Percentiles rank a stretch among this genome's conserved stretches.
Conservation (phyloP, 257 asterid genomes). For the Eucommia ulmoides region DNA sequence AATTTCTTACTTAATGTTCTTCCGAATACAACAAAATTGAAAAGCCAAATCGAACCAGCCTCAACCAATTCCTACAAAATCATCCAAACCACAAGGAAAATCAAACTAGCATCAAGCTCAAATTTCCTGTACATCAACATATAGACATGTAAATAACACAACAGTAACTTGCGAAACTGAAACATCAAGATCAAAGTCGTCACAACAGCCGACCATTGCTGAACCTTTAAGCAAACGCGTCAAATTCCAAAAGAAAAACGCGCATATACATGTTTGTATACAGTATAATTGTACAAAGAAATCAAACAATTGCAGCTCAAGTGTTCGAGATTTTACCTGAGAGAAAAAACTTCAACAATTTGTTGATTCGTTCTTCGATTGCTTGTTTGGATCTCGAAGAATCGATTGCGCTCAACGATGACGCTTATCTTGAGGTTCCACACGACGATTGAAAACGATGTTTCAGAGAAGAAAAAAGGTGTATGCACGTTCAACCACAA, state of each 20-base stretch:
- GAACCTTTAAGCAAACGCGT: conserved; percentile 53
- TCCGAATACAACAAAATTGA: background rate
- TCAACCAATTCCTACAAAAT: background rate
- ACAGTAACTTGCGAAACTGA: conserved; percentile 8
- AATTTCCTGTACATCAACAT: conserved; percentile 1
- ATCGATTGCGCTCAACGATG: too few species aligned
- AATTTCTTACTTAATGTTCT: background rate
- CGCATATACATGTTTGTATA: conserved; percentile 5
- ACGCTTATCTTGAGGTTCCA: too few species aligned
- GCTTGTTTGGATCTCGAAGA: too few species aligned
- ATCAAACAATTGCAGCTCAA: conserved; percentile 1
- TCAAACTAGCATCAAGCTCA: conserved; percentile 13
- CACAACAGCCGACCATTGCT: conserved; percentile 23
- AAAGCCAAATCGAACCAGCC: background rate
- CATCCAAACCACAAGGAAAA: background rate
- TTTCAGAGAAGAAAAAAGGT: too few species aligned
- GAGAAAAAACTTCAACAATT: background rate
- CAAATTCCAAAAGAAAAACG: conserved; percentile 13
- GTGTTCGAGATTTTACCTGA: conserved; percentile 4
- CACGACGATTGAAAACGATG: too few species aligned
- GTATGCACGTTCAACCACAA: too few species aligned
- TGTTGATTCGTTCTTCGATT: too few species aligned
- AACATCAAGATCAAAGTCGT: conserved; percentile 34
- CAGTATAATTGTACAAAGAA: background rate
- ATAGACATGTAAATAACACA: conserved; percentile 2